Conservation (phyloP, 2,329 filamentous ascomycete genomes). For the Monosporascus sp. region DNA sequence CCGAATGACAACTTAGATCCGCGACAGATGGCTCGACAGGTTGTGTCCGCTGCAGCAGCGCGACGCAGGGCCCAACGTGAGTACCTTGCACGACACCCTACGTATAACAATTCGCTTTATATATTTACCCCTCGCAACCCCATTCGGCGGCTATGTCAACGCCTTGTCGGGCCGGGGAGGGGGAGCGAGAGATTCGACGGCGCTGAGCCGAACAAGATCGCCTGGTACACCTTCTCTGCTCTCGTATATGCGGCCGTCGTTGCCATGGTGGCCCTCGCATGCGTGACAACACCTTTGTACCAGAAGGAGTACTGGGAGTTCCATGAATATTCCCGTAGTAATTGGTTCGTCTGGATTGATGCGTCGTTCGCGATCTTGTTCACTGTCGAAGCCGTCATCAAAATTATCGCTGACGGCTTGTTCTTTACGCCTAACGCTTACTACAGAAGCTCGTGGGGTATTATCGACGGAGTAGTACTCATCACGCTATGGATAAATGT, state of each 20-base stretch:
- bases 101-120: conserved; percentile 88
- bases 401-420: conserved; percentile 90
- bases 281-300: conserved; percentile 88
- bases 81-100: conserved; percentile 79
- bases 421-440: conserved; percentile 98
- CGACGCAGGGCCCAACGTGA: conserved; percentile 86
- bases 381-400: conserved; percentile 79
- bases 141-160: conserved; percentile 77
- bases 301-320: conserved; percentile 77
- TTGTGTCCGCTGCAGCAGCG: conserved; percentile 74
- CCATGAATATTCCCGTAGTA: conserved; percentile 53
- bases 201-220: conserved; percentile 76
- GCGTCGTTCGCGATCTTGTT: conserved; percentile 85
- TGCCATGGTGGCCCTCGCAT: conserved; percentile 95
- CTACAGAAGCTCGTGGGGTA: conserved; percentile 91
- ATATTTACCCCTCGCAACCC: conserved; percentile 76
- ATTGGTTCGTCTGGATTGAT: conserved; percentile 96
- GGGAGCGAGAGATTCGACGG: conserved; percentile 85
- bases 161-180: conserved; percentile 83
- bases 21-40: conserved; percentile 82
- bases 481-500: conserved; percentile 96
- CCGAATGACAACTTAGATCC: conserved; percentile 78
- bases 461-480: conserved; percentile 88
- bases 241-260: conserved; percentile 93
- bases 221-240: conserved; percentile 91